Percentiles rank a stretch among this genome's conserved stretches.
These are phyloP conservation scores for Tuber melanosporum DNA, from an alignment of 495 filamentous ascomycete genomes.

Conservation along the genomic window DNA sequence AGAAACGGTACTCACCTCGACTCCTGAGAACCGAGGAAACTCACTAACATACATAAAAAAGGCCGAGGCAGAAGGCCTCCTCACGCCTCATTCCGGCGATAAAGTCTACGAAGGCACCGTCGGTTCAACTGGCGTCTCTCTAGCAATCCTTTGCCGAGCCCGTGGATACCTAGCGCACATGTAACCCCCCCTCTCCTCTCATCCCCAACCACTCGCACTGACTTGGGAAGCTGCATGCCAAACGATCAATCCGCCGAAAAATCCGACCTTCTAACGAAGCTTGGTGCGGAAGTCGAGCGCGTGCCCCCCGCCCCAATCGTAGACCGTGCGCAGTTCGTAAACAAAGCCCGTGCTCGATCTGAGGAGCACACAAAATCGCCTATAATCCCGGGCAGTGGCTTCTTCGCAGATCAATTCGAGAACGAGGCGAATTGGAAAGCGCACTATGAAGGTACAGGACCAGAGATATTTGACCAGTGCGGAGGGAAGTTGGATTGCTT, in stretches of 20 bases:
- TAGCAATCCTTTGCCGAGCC: conserved; percentile 80
- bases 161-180: conserved; percentile 89
- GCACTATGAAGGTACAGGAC: conserved; percentile 75
- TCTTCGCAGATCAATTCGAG: conserved; percentile 97
- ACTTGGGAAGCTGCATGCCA: conserved; percentile 69
- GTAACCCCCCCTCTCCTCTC: conserved; percentile 43
- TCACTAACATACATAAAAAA: conserved; percentile 33
- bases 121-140: conserved; percentile 86
- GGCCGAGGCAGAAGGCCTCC: conserved; percentile 71
- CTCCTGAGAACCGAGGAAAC: conserved; percentile 4
- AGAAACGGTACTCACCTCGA: conserved; percentile 49
- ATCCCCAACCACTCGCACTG: conserved; percentile 1
- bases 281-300: conserved; percentile 83
- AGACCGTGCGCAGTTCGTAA: conserved; percentile 87
- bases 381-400: conserved; percentile 52
- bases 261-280: conserved; percentile 74
- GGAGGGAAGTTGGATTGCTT: conserved; percentile 76
- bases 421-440: conserved; percentile 77
- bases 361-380: conserved; percentile 57
- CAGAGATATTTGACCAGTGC: conserved; percentile 79
- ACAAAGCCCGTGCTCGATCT: conserved; percentile 74
- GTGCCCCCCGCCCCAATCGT: conserved; percentile 88
- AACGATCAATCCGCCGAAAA: conserved; percentile 87
- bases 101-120: conserved; percentile 97
- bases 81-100: conserved; percentile 76